A percentile compares a stretch with the other conserved stretches of the same genome.
Evolutionary conservation across 805 yeast genomes (phyloP).

Genomic region (Kodamaea lidongshanica): DNA sequence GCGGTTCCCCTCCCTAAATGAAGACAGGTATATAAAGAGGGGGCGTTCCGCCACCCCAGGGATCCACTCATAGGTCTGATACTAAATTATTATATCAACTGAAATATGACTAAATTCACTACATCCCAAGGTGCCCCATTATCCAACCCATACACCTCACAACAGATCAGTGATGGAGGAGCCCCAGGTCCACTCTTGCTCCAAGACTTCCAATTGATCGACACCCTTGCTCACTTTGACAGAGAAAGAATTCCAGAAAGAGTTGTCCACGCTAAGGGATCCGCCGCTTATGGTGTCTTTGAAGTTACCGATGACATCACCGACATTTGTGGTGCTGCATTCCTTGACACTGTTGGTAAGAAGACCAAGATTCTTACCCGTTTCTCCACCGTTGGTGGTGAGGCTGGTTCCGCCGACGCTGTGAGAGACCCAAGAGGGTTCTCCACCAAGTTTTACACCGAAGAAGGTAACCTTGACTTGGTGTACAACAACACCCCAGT

Average conservation of each 20-base stretch:
- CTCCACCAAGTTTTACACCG: conserved; percentile 59
- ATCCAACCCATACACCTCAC: conserved; percentile 56
- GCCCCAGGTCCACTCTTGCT: conserved; percentile 52
- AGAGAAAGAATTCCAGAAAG: conserved; percentile 63
- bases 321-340: conserved; percentile 20
- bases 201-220: conserved; percentile 54
- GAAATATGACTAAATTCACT: conserved; percentile 49
- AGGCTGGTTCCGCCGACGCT: conserved; percentile 58
- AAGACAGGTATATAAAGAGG: conserved; percentile 2
- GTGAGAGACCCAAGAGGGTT: conserved; percentile 70
- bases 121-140: conserved; percentile 75
- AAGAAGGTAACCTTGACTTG: conserved; percentile 66
- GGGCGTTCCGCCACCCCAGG: conserved; percentile 2
- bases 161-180: conserved; percentile 48
- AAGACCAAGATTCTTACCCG: conserved; percentile 35
- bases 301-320: conserved; percentile 47
- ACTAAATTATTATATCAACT: background rate
- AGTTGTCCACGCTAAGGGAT: conserved; percentile 63
- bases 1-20: background rate
- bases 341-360: conserved; percentile 26
- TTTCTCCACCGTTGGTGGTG: conserved; percentile 68
- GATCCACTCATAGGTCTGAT: background rate
- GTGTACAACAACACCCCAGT: conserved; percentile 70
- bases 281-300: conserved; percentile 56
- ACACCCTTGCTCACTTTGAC: conserved; percentile 53